Evolutionary conservation across 768 basidiomycete species (phyloP).

Genomic region (Suillus occidentalis): DNA sequence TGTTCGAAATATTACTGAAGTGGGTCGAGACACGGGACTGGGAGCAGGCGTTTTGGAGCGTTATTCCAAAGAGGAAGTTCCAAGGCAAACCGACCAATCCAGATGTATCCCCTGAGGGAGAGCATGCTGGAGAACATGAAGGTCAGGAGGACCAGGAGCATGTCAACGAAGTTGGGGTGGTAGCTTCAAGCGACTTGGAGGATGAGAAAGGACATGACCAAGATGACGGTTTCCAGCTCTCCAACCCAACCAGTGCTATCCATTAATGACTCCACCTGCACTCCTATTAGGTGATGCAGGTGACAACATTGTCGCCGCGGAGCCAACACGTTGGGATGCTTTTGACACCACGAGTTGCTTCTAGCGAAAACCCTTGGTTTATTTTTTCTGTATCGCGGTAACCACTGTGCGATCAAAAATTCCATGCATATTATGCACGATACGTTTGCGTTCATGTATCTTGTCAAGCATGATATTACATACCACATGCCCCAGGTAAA

Average conservation of each 20-base stretch:
- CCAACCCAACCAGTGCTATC: constrained; percentile 6
- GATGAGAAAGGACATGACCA: constrained; percentile 10
- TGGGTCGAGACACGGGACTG: constrained; percentile 88
- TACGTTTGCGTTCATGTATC: not conserved
- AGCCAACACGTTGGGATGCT: not conserved
- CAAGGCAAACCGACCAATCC: constrained; percentile 33
- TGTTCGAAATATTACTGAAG: constrained; percentile 86
- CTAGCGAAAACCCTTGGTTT: not conserved
- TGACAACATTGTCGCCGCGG: not conserved
- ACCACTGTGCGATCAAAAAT: not conserved
- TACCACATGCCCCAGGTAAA: not conserved
- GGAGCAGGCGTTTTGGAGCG: constrained; percentile 83
- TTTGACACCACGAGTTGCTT: not conserved
- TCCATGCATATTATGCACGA: not conserved
- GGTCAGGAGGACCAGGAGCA: constrained; percentile 19
- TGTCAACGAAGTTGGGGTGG: constrained; percentile 20
- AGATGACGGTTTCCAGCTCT: constrained; percentile 15
- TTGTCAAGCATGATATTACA: not conserved
- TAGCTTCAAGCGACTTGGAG: constrained; percentile 2
- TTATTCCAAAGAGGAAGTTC: constrained; percentile 93
- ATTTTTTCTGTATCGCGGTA: not conserved
- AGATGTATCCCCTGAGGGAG: constrained; percentile 19
- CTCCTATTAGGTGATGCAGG: constrained; percentile 1
- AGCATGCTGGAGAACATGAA: constrained; percentile 13
- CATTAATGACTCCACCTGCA: not conserved